A percentile compares a stretch with the other conserved stretches of the same genome.
phyloP scores from a whole-genome alignment of 805 yeast species.

The Ogataea trehaloabstinens region DNA sequence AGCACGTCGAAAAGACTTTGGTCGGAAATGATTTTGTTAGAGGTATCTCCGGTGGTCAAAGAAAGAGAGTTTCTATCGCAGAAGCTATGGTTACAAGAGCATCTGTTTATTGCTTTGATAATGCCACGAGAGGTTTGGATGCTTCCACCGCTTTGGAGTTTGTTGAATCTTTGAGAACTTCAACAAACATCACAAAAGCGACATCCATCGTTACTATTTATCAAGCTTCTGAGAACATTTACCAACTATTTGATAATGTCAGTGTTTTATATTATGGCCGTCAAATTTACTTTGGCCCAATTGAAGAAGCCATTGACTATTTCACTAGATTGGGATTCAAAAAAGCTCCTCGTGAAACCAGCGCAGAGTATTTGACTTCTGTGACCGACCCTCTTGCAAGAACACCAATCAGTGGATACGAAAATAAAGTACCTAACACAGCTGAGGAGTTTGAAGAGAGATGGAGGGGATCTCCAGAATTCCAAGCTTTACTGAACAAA shows the following conservation, averaged over 20 bases:
- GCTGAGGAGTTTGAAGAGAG: slow-evolving; percentile 57
- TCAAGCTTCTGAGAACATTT: slow-evolving; percentile 67
- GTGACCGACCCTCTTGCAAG: slow-evolving; percentile 67
- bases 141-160: slow-evolving; percentile 70
- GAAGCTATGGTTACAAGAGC: slow-evolving; percentile 58
- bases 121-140: slow-evolving; percentile 70
- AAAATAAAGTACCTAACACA: slow-evolving; percentile 50
- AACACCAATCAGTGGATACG: slow-evolving; percentile 44
- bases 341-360: slow-evolving; percentile 62
- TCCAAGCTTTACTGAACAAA: slow-evolving; percentile 32
- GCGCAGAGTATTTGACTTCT: slow-evolving; percentile 66
- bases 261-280: slow-evolving; percentile 58
- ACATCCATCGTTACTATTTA: slow-evolving; percentile 66
- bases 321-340: slow-evolving; percentile 61
- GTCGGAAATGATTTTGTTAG: slow-evolving; percentile 67
- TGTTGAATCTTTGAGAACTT: slow-evolving; percentile 55
- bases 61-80: slow-evolving; percentile 69
- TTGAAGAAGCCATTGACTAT: slow-evolving; percentile 49
- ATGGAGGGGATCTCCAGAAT: slow-evolving; percentile 60
- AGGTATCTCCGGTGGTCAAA: slow-evolving; percentile 73
- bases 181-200: slow-evolving; percentile 52
- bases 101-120: slow-evolving; percentile 61
- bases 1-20: slow-evolving; percentile 58
- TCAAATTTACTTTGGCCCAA: slow-evolving; percentile 60
- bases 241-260: slow-evolving; percentile 60